phyloP scores from a whole-genome alignment of 2,329 filamentous ascomycete species.

The Colletotrichum incanum region DNA sequence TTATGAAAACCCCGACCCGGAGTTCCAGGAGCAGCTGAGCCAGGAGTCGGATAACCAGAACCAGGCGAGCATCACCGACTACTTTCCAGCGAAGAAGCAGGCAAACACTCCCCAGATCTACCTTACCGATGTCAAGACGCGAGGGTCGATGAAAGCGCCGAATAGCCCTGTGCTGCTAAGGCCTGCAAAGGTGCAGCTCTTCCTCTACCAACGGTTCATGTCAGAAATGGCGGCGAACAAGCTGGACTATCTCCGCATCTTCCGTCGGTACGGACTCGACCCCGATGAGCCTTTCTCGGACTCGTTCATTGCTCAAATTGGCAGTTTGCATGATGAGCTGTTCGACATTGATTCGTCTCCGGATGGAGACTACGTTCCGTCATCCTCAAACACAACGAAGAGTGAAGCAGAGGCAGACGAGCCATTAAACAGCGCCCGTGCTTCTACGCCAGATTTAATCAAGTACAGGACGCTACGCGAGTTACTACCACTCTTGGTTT shows the following conservation, averaged over 20 bases:
- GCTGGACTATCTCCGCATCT: constrained; percentile 78
- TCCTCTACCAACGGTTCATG: constrained; percentile 91
- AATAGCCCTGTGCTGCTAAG: constrained; percentile 77
- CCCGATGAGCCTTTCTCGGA: constrained; percentile 80
- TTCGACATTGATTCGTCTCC: constrained; percentile 63
- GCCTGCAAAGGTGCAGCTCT: constrained; percentile 88
- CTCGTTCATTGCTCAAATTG: constrained; percentile 82
- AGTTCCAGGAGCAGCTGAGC: constrained; percentile 74
- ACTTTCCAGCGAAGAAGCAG: constrained; percentile 52
- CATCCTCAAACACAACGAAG: constrained; percentile 51
- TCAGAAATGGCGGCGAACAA: constrained; percentile 79
- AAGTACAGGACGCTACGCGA: constrained; percentile 65
- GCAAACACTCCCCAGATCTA: constrained; percentile 67
- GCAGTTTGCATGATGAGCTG: constrained; percentile 75
- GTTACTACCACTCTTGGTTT: constrained; percentile 61
- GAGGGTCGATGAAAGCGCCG: constrained; percentile 76
- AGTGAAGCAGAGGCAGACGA: neutral
- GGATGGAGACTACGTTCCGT: constrained; percentile 9
- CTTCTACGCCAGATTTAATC: constrained; percentile 54
- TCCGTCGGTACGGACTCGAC: constrained; percentile 80
- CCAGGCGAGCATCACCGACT: constrained; percentile 60
- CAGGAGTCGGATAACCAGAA: constrained; percentile 51
- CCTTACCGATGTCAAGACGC: constrained; percentile 91
- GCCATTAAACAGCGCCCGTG: constrained; percentile 17
- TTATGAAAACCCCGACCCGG: constrained; percentile 81